Conservation (phyloP, 1,284 basidiomycete genomes). For the Singerocomus inundabilis region DNA sequence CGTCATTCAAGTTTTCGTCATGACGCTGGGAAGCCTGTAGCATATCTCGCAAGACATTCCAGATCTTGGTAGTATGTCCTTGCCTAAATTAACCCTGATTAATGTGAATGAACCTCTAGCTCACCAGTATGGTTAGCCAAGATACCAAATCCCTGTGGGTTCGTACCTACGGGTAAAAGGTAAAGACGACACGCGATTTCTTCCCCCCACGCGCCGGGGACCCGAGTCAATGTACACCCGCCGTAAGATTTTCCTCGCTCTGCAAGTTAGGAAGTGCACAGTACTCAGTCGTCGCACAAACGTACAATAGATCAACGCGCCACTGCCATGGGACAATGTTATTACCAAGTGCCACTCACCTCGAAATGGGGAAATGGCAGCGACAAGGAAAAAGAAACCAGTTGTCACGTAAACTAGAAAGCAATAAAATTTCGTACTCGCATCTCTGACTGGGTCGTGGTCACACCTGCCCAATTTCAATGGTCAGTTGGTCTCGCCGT, state of each 20-base stretch:
- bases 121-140: conserved; percentile 50
- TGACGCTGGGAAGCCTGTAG: conserved; percentile 28
- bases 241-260: too few relatives aligned
- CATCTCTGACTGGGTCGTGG: too few relatives aligned
- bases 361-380: too few relatives aligned
- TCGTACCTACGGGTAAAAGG: not conserved
- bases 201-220: not conserved
- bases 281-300: too few relatives aligned
- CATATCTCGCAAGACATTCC: conserved; percentile 27
- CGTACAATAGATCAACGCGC: too few relatives aligned
- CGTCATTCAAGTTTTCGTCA: conserved; percentile 30
- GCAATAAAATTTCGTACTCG: too few relatives aligned
- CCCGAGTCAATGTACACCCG: too few relatives aligned
- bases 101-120: conserved; percentile 49
- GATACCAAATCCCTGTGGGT: conserved; percentile 51
- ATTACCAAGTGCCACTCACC: too few relatives aligned
- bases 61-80: conserved; percentile 30
- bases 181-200: conserved; percentile 3
- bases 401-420: too few relatives aligned
- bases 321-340: too few relatives aligned
- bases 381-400: too few relatives aligned
- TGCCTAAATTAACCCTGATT: conserved; percentile 34
- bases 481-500: not conserved
- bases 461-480: too few relatives aligned
- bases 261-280: not conserved